phyloP scores from a whole-genome alignment of 2,329 filamentous ascomycete genomes.

The Colletotrichum sublineola region DNA sequence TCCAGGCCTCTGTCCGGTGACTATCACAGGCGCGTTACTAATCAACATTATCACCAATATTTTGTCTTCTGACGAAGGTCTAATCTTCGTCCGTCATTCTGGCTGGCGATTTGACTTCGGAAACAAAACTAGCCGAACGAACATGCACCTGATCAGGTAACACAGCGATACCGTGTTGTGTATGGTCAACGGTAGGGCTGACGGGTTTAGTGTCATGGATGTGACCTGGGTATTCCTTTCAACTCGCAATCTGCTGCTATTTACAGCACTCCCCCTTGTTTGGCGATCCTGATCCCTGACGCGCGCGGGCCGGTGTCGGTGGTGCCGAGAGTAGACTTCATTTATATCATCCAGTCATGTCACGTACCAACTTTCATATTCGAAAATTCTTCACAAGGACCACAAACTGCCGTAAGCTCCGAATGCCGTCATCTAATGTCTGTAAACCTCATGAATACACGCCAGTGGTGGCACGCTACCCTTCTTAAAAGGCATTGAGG shows the following conservation, averaged over 20 bases:
- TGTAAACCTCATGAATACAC: background rate
- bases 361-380: background rate
- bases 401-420: background rate
- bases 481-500: background rate
- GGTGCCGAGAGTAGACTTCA: background rate
- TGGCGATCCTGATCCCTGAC: slow-evolving; percentile 7
- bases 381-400: background rate
- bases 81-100: background rate
- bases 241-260: slow-evolving; percentile 1
- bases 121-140: background rate
- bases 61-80: background rate
- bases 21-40: background rate
- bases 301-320: slow-evolving; percentile 6
- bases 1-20: too few relatives aligned
- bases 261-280: slow-evolving; percentile 20
- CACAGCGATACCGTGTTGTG: background rate
- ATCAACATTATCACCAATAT: too few relatives aligned
- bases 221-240: background rate
- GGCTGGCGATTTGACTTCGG: background rate
- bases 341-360: background rate
- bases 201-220: background rate
- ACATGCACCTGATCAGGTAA: background rate
- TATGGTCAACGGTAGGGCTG: background rate
- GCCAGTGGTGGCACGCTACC: background rate
- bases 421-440: background rate